Evolutionary conservation across 2,329 filamentous ascomycete genomes (phyloP), one percentile per base, ranked within the genome.

Genomic region (Keithomyces neogunnii): DNA sequence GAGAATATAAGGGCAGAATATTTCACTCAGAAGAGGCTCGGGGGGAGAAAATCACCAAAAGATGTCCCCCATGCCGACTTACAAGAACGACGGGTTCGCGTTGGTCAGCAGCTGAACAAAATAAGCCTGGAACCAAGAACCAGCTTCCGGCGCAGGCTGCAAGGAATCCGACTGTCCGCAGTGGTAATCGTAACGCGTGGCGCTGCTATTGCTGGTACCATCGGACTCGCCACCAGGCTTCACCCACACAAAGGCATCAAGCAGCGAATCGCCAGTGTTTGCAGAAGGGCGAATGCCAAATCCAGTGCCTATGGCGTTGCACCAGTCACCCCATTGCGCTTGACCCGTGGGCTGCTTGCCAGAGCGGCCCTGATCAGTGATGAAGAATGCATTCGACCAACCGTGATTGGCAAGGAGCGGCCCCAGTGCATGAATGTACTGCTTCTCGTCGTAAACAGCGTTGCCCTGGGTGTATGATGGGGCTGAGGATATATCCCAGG

Each of bases 201-300:
- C 2, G 57, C 57, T 35, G 47, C 59, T 13, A 50, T 55, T 10
- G 55, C 62, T 30, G 59, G 60, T 40, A 55, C 73, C 73, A 56
- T 76, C 73, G 44, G 70, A 86, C 63, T 78, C 76, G 54, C 76
- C 75, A 56, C 84, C 84, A 4, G 84, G 84, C 75, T 86, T 87
- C 58, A 86, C 71, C 84, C 84, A 86, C 52, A 86, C 83, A 57
- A 86, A 83, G 40, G 83, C 81, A 63, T 87, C 84, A 35, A 77
- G 71, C 19, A 83, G 69, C 2, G 67, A 62, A 55, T 81, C 74
- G 11, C 78, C 80, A 7, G 83, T 86, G 61, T 79, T 70, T n/a
- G 80, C 73, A 3, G 77, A 78, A 2, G 82, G 82, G n/a, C 81
- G 76, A n/a, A 67, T 66, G 53, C 84, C 84, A 55, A 85, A 86